A percentile compares a stretch with the other conserved stretches of the same genome.
Conservation (phyloP, 345 rosid species). For the Rhizophora apiculata region DNA sequence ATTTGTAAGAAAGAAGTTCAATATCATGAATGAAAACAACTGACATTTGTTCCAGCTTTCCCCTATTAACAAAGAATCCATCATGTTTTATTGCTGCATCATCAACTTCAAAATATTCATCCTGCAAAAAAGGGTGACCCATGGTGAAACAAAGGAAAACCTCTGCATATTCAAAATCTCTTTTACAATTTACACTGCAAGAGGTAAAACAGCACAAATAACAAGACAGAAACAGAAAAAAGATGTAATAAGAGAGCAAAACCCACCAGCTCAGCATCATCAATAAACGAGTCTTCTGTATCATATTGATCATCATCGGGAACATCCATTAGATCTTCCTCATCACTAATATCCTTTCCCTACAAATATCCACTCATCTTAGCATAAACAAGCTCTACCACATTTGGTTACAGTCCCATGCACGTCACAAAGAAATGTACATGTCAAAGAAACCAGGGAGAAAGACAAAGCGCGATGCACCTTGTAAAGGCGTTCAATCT, state of each 20-base stretch:
- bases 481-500: conserved; percentile 24
- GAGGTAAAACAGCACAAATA: background rate
- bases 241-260: background rate
- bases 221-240: conserved; percentile 3
- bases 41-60: conserved; percentile 25
- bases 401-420: background rate
- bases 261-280: conserved; percentile 28
- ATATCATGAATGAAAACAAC: conserved; percentile 3
- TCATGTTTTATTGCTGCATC: conserved; percentile 22
- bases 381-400: background rate
- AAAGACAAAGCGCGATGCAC: background rate
- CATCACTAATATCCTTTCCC: conserved; percentile 24
- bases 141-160: background rate
- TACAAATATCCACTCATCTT: background rate
- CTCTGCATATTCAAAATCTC: background rate
- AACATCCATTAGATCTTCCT: conserved; percentile 23
- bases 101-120: conserved; percentile 27
- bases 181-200: background rate
- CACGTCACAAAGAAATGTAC: background rate
- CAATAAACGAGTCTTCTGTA: conserved; percentile 25
- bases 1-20: conserved; percentile 1
- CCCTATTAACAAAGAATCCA: conserved; percentile 26
- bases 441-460: background rate
- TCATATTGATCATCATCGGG: conserved; percentile 27
- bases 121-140: conserved; percentile 7